These are phyloP conservation scores for Polychaeton citri DNA, from an alignment of 2,329 filamentous ascomycete species.

Conservation along the genomic window DNA sequence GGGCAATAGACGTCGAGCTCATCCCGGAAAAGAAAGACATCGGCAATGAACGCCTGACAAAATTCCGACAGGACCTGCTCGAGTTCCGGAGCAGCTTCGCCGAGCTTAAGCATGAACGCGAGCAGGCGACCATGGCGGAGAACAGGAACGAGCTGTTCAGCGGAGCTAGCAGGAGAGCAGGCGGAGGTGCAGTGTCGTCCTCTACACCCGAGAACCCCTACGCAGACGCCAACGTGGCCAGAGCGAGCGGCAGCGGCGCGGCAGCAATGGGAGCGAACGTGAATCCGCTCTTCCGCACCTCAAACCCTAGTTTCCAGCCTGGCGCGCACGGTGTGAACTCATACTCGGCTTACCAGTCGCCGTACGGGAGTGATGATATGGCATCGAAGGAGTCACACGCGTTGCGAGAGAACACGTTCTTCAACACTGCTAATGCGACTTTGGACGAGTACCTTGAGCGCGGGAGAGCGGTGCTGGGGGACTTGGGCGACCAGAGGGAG, in stretches of 20 bases:
- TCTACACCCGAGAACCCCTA: conserved; percentile 84
- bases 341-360: conserved; percentile 24
- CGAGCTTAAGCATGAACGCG: conserved; percentile 59
- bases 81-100: conserved; percentile 72
- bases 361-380: conserved; percentile 20
- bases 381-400: conserved; percentile 58
- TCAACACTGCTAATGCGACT: conserved; percentile 65
- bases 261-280: conserved; percentile 19
- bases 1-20: conserved; percentile 74
- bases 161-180: conserved; percentile 20
- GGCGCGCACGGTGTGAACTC: conserved; percentile 23
- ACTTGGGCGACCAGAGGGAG: conserved; percentile 79
- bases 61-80: conserved; percentile 68
- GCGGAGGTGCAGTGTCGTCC: conserved; percentile 65
- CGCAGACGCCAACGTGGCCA: conserved; percentile 39
- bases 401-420: conserved; percentile 79
- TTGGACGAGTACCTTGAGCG: conserved; percentile 90
- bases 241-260: conserved; percentile 12
- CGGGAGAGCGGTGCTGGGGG: conserved; percentile 77
- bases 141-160: conserved; percentile 62
- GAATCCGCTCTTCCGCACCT: conserved; percentile 23
- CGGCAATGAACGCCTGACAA: conserved; percentile 70
- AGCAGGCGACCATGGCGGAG: conserved; percentile 39
- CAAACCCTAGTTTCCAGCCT: conserved; percentile 22
- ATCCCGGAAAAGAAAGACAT: conserved; percentile 87